phyloP scores from a whole-genome alignment of 768 basidiomycete genomes.

The Suillus plorans region DNA sequence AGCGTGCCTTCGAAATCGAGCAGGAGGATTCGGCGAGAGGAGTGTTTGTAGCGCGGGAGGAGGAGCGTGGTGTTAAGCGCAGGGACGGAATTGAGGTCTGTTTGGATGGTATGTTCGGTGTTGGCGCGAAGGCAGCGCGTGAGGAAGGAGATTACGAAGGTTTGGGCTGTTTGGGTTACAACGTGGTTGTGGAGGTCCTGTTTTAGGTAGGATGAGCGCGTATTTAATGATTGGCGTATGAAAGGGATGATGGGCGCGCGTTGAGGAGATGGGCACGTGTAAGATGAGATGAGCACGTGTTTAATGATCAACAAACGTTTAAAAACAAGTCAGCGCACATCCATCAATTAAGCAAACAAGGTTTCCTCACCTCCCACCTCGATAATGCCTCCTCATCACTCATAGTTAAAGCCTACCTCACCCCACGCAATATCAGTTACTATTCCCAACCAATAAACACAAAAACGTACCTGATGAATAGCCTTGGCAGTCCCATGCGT shows the following conservation, averaged over 20 bases:
- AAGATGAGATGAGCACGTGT: background rate
- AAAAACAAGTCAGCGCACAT: background rate
- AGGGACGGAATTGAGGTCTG: conserved; percentile 35
- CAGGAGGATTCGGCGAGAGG: conserved; percentile 62
- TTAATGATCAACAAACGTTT: background rate
- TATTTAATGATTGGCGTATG: background rate
- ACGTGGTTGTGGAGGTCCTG: conserved; percentile 83
- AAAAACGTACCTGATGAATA: conserved; percentile 50
- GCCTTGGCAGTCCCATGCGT: conserved; percentile 80
- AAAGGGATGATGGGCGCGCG: background rate
- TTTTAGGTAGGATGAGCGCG: background rate
- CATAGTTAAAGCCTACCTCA: conserved; percentile 69
- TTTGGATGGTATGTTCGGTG: conserved; percentile 54
- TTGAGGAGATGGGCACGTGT: background rate
- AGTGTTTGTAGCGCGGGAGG: conserved; percentile 67
- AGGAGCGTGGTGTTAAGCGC: conserved; percentile 47
- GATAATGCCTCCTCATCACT: conserved; percentile 64
- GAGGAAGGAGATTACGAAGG: conserved; percentile 79
- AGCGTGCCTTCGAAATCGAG: conserved; percentile 80
- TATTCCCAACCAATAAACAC: background rate
- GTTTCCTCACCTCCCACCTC: conserved; percentile 66
- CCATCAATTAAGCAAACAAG: conserved; percentile 3
- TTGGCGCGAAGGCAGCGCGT: conserved; percentile 71
- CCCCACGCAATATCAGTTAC: background rate
- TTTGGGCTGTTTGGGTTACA: conserved; percentile 81